These are phyloP conservation scores for Metarhizium rileyi DNA, from an alignment of 2,329 filamentous ascomycete genomes.

Conservation along the genomic window DNA sequence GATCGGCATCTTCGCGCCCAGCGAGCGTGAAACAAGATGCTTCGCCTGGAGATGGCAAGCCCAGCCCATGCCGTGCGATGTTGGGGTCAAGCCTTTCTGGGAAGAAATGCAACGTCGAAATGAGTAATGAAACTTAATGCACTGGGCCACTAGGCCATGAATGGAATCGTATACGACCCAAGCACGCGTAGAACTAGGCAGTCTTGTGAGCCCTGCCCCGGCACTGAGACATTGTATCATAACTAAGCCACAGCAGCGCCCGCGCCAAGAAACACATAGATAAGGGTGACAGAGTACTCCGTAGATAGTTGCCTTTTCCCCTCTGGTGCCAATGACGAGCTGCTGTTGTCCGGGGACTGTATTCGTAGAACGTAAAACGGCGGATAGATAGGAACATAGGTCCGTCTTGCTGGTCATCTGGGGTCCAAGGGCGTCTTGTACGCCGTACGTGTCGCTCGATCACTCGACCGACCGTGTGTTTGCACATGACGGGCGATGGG, in stretches of 20 bases:
- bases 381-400: too few relatives aligned
- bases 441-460: neutral
- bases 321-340: too few relatives aligned
- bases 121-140: neutral
- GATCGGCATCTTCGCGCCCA: neutral
- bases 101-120: neutral
- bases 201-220: neutral
- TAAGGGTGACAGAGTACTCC: neutral
- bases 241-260: conserved; percentile 1
- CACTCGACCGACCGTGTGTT: too few relatives aligned
- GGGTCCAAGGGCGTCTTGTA: neutral
- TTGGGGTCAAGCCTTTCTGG: neutral
- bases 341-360: too few relatives aligned
- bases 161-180: neutral
- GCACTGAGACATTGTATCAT: conserved; percentile 1
- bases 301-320: too few relatives aligned
- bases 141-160: neutral
- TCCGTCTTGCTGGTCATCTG: neutral
- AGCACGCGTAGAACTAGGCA: neutral
- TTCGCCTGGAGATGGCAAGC: neutral
- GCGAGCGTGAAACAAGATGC: neutral
- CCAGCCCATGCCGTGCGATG: neutral
- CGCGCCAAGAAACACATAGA: conserved; percentile 2
- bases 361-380: too few relatives aligned
- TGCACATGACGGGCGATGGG: too few relatives aligned